Evolutionary conservation across 768 basidiomycete genomes (phyloP).

Genomic region (Serpula lacrymans): DNA sequence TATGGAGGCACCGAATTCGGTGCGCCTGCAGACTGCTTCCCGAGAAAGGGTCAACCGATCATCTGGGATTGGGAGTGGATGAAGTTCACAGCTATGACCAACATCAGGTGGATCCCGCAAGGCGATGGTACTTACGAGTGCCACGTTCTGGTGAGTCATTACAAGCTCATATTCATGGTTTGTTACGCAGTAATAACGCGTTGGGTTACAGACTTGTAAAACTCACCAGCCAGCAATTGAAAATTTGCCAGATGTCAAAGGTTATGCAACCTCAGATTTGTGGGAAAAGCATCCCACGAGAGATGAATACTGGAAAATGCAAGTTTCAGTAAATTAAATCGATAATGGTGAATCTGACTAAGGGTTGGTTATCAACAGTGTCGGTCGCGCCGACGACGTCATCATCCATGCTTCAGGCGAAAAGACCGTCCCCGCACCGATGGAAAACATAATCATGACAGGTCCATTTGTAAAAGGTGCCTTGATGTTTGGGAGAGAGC

Average conservation of each 20-base stretch:
- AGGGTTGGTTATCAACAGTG: no score
- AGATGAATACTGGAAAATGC: slow-evolving; percentile 41
- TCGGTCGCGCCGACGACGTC: slow-evolving; percentile 7
- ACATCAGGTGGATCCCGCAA: slow-evolving; percentile 28
- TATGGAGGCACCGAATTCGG: no score
- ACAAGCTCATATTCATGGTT: neutral
- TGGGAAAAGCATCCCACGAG: slow-evolving; percentile 43
- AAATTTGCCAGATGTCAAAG: slow-evolving; percentile 4
- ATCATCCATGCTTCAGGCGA: slow-evolving; percentile 22
- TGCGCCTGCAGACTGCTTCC: no score
- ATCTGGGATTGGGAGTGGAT: no score
- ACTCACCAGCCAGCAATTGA: neutral
- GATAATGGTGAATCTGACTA: no score
- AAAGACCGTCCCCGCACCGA: slow-evolving; percentile 25
- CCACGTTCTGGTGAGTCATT: slow-evolving; percentile 38
- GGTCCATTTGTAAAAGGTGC: slow-evolving; percentile 18
- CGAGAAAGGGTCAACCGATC: no score
- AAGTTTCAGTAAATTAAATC: neutral
- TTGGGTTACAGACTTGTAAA: neutral
- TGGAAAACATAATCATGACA: slow-evolving; percentile 21
- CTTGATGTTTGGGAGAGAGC: slow-evolving; percentile 36
- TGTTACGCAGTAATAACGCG: neutral
- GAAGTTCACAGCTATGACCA: slow-evolving; percentile 12
- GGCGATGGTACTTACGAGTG: slow-evolving; percentile 32
- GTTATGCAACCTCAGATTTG: slow-evolving; percentile 42